Evolutionary conservation across 768 basidiomycete genomes (phyloP), one percentile per base, ranked within the genome.

Genomic region (Termitomyces sp.): DNA sequence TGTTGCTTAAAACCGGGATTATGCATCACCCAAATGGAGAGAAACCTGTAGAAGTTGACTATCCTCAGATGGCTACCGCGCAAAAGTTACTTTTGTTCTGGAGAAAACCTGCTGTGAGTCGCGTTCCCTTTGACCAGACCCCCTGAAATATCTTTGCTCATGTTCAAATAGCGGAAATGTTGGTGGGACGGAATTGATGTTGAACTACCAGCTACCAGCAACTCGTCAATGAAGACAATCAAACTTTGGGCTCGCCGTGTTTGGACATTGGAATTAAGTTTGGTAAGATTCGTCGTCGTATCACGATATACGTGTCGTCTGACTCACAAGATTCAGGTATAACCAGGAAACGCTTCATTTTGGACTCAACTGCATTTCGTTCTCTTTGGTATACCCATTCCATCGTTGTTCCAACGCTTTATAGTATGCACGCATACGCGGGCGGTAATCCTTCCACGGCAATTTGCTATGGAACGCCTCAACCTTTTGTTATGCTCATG

Each of bases 121-220:
- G 65, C 49, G 43, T 29, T 55, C 20, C 48, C 58, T 60, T 20
- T 25, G 25, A 25, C 25, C 25, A 25, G 49, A 42, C 15, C 1
- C 3, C 43, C 60, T 37, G 12, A 31, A 40, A 15, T 6, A n/a
- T 47, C 25, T 54, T 54, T 54, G 32, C 48, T 63, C 29, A 57
- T 47, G 47, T 64, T 53, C 63, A 10, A 14, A 65, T 62, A 98
- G 96, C 83, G 97, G 46, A 98, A 99, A 79, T 98, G 96, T 76
- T 99, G 97, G 97, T 99, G 97, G 97, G 97, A 99, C 68, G 96
- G 96, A 11, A 81, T 95, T 43, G 94, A 96, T 65, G 86, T 96
- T 20, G 92, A 97, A 57, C 71, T 98, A 47, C 85, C 89, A 8
- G 79, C 82, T 4, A 71, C 78, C 1, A 85, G 78, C 4, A 81